Percentiles rank a stretch among this genome's conserved stretches.
phyloP scores from a whole-genome alignment of 2,329 filamentous ascomycete species.

The Ceratocystis destructans region DNA sequence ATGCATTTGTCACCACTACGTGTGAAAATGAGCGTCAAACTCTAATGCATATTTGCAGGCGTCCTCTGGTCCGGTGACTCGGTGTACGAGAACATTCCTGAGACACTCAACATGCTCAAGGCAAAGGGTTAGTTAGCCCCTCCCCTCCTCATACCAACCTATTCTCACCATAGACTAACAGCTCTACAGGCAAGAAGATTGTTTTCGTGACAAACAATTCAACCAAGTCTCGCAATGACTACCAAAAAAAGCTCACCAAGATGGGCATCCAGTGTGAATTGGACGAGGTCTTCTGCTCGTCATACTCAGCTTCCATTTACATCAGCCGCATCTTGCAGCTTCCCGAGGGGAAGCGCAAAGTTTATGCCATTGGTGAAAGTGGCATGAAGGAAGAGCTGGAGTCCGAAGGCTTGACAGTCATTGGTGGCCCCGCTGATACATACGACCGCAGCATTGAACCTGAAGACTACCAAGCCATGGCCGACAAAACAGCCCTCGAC shows the following conservation, averaged over 20 bases:
- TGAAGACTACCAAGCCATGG: conserved; percentile 67
- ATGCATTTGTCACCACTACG: neutral
- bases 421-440: conserved; percentile 74
- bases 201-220: conserved; percentile 99
- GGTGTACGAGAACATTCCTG: conserved; percentile 69
- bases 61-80: conserved; percentile 95
- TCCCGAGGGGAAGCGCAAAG: conserved; percentile 68
- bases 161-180: neutral
- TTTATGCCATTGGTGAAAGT: conserved; percentile 81
- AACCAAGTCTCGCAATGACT: conserved; percentile 85
- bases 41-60: conserved; percentile 37
- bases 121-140: conserved; percentile 53
- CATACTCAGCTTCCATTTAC: conserved; percentile 91
- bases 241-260: conserved; percentile 75
- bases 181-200: conserved; percentile 60
- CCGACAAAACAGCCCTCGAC: conserved; percentile 63
- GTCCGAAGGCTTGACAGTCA: conserved; percentile 62
- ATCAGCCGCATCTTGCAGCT: conserved; percentile 83
- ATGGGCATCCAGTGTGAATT: conserved; percentile 67
- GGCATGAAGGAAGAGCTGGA: conserved; percentile 83
- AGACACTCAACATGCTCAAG: conserved; percentile 72
- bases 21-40: neutral
- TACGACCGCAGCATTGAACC: conserved; percentile 65
- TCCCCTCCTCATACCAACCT: neutral
- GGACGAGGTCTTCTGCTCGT: conserved; percentile 90